Conservation (phyloP, 106 monocot genomes). For the Acorus gramineus region DNA sequence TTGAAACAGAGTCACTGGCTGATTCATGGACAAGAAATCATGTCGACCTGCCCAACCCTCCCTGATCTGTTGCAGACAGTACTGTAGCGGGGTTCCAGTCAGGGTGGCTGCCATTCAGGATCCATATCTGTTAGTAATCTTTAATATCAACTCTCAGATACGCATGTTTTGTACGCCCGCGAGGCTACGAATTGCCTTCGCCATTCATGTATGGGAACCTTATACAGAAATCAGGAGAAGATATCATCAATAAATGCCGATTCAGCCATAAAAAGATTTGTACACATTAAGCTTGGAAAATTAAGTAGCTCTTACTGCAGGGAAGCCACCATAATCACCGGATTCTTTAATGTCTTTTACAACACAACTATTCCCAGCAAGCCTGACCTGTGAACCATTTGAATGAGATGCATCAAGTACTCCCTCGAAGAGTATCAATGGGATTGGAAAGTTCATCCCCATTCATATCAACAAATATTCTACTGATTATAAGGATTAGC, state of each 20-base stretch:
- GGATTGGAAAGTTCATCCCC: neutral
- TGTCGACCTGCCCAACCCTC: too few species aligned
- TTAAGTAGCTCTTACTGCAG: conserved; percentile 42
- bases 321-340: conserved; percentile 96
- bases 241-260: neutral
- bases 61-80: too few species aligned
- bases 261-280: neutral
- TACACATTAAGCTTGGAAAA: neutral
- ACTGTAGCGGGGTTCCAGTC: too few species aligned
- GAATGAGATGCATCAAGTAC: neutral
- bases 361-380: conserved; percentile 80
- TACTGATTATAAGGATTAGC: neutral
- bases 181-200: conserved; percentile 21
- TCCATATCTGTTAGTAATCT: too few species aligned
- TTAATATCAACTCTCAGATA: too few species aligned
- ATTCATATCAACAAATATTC: neutral
- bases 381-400: conserved; percentile 46
- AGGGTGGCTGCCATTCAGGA: too few species aligned
- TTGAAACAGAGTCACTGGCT: too few species aligned
- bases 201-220: conserved; percentile 72
- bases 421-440: neutral
- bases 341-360: conserved; percentile 65
- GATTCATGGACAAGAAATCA: too few species aligned
- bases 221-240: neutral
- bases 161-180: too few species aligned